Base-by-base conservation (phyloP, 2,329 filamentous ascomycete species). In the Zasmidium cellare region DNA sequence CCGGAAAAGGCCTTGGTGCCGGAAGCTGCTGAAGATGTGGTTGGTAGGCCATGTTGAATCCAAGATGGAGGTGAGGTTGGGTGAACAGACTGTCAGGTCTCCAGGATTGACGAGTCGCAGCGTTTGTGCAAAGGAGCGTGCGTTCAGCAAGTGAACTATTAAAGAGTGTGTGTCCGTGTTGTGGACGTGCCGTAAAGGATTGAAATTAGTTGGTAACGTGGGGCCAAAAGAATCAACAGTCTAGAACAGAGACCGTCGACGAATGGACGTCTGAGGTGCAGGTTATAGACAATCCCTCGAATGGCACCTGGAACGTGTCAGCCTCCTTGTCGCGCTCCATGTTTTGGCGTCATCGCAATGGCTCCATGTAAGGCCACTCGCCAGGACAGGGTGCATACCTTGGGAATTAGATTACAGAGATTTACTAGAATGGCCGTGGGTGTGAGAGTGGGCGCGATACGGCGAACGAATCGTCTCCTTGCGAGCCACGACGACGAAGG, bases 141-240 rank as follows among this genome's bases (percentile, higher is more conserved):
- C 67, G 74, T 72, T 71, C 72, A 69, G 64, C 63, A 62, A 58
- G 59, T 65, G 69, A 75, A 73, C 74, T 68, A 76, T 75, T 77
- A 79, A 74, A 71, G 76, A 84, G 73, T 77, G 82, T 79, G 77
- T 76, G 79, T 78, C 76, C 72, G 65, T 62, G 72, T 74, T 74
- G 75, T 73, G 65, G 69, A 63, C 73, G 73, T 72, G 59, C 62
- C 51, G 59, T 60, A 77, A 84, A 81, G 72, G 82, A 85, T 74
- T 76, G 82, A 77, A 77, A 79, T 78, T 83, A 83, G 82, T 84
- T 83, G 80, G 80, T 73, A 71, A 66, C 61, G 62, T 58, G 64
- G 73, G 77, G 75, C 55, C 77, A 76, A 80, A 73, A 67, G 69
- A 74, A 65, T 65, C 65, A 60, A 66, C 70, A 71, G 69, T 72